Base-by-base conservation (phyloP, 768 basidiomycete species). In the Naganishia vishniacii region DNA sequence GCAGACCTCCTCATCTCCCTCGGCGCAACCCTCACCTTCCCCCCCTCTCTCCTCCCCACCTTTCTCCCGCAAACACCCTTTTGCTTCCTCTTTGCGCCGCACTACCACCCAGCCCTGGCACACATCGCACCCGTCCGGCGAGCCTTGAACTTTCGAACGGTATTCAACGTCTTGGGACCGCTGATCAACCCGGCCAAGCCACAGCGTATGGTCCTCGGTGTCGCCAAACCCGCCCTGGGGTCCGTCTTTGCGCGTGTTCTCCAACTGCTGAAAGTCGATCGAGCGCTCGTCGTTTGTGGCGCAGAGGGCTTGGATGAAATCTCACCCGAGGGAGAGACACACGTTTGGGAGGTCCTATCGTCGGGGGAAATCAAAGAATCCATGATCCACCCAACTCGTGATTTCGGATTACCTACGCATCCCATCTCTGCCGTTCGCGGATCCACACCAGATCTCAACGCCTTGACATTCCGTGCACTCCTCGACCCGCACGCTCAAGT, bases 81-180 rank as follows among this genome's bases (percentile, higher is more conserved):
- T 78, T 85, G 86, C 2, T 97, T 94, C 82, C 86, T 99, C 74
- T 85, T 94, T 66, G 95, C 91, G 0, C 87, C 91, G 0, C 87
- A 93, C 73, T 97, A 91, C 78, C 92, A 98, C 77, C 93, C 93
- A 1, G 77, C 87, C 0, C 82, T 97, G 48, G 89, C 88, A 5
- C 79, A 83, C 62, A 81, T 98, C 68, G 88, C 87, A 0, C 91
- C 94, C 0, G 84, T 87, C 72, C 87, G 94, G 61, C 88, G 87
- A 71, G 79, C 85, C 0, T 84, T 98, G 59, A 91, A 91, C 48
- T 97, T 94, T 80, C 87, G 92, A 48, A 97, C 94, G 9, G 86
- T 99, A 80, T 97, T 95, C 83, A 98, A 99, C 78, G 80, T 92
- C 64, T 82, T 97, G 32, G 93, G 95, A 0, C 95, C 94, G 0